These are phyloP conservation scores for Solanum appendiculatum DNA, from an alignment of 257 asterid genomes.

Conservation along the genomic window DNA sequence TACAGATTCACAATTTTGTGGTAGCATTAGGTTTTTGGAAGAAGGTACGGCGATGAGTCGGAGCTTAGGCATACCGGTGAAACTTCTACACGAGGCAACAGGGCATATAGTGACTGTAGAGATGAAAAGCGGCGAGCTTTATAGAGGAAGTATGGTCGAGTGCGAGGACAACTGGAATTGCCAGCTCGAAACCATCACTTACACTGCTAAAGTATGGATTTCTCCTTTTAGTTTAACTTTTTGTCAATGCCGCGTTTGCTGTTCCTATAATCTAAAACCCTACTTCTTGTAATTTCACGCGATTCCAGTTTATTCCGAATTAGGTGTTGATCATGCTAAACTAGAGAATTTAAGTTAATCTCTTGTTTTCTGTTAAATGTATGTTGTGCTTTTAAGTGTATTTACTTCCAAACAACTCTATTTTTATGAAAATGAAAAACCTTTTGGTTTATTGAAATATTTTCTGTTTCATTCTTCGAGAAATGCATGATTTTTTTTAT, in stretches of 20 bases:
- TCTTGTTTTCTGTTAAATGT: not conserved
- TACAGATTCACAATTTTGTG: not conserved
- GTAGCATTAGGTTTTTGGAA: conserved; percentile 11
- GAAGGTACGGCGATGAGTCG: conserved; percentile 47
- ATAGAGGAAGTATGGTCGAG: conserved; percentile 84
- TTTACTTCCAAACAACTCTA: not conserved
- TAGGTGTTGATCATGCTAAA: not conserved
- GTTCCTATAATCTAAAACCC: not conserved
- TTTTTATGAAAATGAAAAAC: not conserved
- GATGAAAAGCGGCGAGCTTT: conserved; percentile 90
- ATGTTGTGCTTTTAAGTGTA: not conserved
- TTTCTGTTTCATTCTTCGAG: not conserved
- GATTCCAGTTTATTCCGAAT: not conserved
- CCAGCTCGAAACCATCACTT: conserved; percentile 44
- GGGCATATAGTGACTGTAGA: conserved; percentile 95
- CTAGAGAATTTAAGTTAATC: not conserved
- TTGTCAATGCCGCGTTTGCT: not conserved
- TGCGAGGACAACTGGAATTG: conserved; percentile 59
- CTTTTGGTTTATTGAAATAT: not conserved
- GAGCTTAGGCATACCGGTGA: conserved; percentile 93
- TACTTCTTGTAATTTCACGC: not conserved
- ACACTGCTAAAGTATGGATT: conserved; percentile 39
- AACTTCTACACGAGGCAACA: conserved; percentile 95
- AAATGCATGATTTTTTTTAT: not conserved
- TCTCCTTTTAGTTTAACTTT: not conserved